A percentile compares a stretch with the other conserved stretches of the same genome.
Evolutionary conservation across 1,139 yeast genomes (phyloP).

Genomic region (Candida neerlandica): DNA sequence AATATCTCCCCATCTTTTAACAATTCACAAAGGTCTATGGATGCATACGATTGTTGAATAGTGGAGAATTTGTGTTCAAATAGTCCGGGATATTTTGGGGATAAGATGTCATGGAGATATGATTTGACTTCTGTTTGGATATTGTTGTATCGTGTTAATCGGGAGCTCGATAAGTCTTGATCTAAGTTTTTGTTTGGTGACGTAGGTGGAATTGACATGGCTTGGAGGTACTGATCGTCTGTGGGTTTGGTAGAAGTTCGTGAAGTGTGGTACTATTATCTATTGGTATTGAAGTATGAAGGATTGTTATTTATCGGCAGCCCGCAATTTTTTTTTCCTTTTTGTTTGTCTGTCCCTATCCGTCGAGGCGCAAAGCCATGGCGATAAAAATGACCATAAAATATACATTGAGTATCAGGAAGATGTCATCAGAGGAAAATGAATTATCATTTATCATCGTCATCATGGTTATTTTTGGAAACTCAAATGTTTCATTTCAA

Average conservation of each 20-base stretch:
- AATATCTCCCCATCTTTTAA: slow-evolving; percentile 69
- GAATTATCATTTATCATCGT: too few species aligned
- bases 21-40: slow-evolving; percentile 33
- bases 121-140: slow-evolving; percentile 48
- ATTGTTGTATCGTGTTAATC: slow-evolving; percentile 51
- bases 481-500: too few species aligned
- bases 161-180: slow-evolving; percentile 52
- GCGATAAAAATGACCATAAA: too few species aligned
- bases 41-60: not conserved
- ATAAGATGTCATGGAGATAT: slow-evolving; percentile 43
- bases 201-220: not conserved
- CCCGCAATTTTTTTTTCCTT: too few species aligned
- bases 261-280: too few species aligned
- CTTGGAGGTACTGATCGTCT: not conserved
- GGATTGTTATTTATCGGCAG: too few species aligned
- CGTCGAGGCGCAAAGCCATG: too few species aligned
- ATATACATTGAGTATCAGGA: too few species aligned
- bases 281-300: too few species aligned
- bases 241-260: too few species aligned
- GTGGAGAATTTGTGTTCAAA: slow-evolving; percentile 15
- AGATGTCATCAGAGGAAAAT: too few species aligned
- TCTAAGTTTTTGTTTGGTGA: slow-evolving; percentile 43
- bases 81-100: slow-evolving; percentile 14
- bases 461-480: too few species aligned
- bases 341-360: not conserved